phyloP scores from a whole-genome alignment of 1,284 basidiomycete genomes.

The Sphaerobolus stellatus region DNA sequence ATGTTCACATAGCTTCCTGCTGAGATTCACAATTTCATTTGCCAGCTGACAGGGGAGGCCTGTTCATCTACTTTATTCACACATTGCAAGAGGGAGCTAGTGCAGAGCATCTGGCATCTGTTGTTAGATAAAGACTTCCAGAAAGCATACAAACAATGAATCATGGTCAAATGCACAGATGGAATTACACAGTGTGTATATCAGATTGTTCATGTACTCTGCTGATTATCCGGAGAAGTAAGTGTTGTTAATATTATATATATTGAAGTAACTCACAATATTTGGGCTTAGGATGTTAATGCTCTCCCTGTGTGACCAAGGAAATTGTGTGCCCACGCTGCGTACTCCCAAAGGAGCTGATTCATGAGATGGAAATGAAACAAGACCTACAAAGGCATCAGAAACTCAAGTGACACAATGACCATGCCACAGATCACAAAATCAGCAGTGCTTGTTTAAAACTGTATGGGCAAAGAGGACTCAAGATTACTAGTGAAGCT shows the following conservation, averaged over 20 bases:
- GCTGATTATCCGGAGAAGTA: conserved; percentile 37
- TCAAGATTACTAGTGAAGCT: not conserved
- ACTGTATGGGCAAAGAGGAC: no score
- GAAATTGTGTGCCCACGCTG: no score
- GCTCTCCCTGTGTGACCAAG: no score
- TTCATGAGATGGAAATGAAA: no score
- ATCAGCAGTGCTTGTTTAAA: no score
- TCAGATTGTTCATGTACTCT: not conserved
- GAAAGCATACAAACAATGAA: conserved; percentile 28
- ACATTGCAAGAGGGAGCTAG: conserved; percentile 28
- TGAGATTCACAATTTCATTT: conserved; percentile 19
- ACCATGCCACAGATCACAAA: no score
- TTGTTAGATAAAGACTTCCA: conserved; percentile 29
- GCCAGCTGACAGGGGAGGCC: conserved; percentile 5
- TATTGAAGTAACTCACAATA: conserved; percentile 33
- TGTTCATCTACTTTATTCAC: conserved; percentile 17
- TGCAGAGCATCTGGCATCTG: conserved; percentile 28
- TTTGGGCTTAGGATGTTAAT: no score
- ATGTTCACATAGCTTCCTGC: conserved; percentile 29
- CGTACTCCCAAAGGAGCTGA: no score
- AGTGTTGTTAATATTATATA: conserved; percentile 6
- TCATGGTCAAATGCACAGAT: conserved; percentile 24
- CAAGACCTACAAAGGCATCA: no score
- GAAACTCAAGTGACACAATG: no score
- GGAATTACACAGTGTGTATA: conserved; percentile 9